Evolutionary conservation across 345 rosid species (phyloP).

Genomic region (Eutrema yunnanense): DNA sequence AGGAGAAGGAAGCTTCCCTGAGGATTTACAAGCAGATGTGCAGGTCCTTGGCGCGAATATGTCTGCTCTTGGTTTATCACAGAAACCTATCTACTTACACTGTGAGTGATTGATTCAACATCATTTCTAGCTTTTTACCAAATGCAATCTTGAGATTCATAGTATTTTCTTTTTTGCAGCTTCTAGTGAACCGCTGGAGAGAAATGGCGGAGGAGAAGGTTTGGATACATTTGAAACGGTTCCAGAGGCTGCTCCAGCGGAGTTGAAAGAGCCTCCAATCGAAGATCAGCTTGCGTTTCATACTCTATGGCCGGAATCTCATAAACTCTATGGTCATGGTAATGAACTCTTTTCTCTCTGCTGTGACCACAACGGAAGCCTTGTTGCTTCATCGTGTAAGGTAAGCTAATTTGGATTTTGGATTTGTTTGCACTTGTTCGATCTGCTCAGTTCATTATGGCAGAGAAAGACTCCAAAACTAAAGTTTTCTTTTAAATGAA

Average conservation of each 20-base stretch:
- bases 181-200: conserved; percentile 38
- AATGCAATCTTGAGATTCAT: neutral
- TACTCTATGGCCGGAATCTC: conserved; percentile 93
- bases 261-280: conserved; percentile 76
- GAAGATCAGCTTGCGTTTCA: conserved; percentile 94
- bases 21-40: conserved; percentile 50
- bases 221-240: conserved; percentile 78
- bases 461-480: neutral
- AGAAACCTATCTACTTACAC: conserved; percentile 78
- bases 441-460: neutral
- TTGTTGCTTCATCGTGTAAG: conserved; percentile 95
- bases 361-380: conserved; percentile 64
- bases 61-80: conserved; percentile 98
- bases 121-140: neutral
- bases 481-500: neutral
- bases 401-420: conserved; percentile 32
- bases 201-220: conserved; percentile 52
- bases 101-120: conserved; percentile 35
- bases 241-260: conserved; percentile 92
- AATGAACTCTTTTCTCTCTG: conserved; percentile 85
- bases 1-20: conserved; percentile 42
- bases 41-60: conserved; percentile 90
- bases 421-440: neutral
- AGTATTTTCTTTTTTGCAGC: conserved; percentile 37
- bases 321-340: conserved; percentile 93